These are phyloP conservation scores for Pythium biforme DNA, from an alignment of 352 stramenopile genomes.

Conservation along the genomic window DNA sequence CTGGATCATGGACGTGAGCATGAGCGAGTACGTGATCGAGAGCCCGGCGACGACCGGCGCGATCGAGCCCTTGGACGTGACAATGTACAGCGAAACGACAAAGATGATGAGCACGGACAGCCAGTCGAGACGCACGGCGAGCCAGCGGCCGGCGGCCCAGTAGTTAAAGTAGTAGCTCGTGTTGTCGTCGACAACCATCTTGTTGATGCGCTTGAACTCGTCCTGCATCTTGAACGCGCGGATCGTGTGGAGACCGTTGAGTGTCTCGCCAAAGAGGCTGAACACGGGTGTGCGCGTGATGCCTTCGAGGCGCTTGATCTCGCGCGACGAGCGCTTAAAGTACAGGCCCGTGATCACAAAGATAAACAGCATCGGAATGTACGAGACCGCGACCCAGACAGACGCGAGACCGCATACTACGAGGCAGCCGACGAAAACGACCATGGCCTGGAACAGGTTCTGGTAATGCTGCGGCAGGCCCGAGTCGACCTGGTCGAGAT, in stretches of 20 bases:
- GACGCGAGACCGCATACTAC: slow-evolving; percentile 41
- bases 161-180: slow-evolving; percentile 45
- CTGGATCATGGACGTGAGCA: slow-evolving; percentile 86
- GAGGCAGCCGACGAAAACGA: slow-evolving; percentile 32
- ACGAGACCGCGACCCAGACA: slow-evolving; percentile 41
- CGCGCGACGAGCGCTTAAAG: slow-evolving; percentile 74
- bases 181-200: slow-evolving; percentile 38
- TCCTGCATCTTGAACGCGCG: slow-evolving; percentile 59
- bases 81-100: slow-evolving; percentile 81
- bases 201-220: slow-evolving; percentile 33
- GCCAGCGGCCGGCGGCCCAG: slow-evolving; percentile 76
- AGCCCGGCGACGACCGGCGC: slow-evolving; percentile 73
- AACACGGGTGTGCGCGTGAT: slow-evolving; percentile 90
- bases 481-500: slow-evolving; percentile 59
- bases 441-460: slow-evolving; percentile 34
- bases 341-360: slow-evolving; percentile 65
- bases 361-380: slow-evolving; percentile 55
- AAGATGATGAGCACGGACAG: slow-evolving; percentile 85
- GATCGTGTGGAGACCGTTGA: slow-evolving; percentile 93
- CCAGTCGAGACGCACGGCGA: slow-evolving; percentile 90
- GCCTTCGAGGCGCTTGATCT: slow-evolving; percentile 94
- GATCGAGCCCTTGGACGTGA: slow-evolving; percentile 49
- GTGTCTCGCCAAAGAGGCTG: slow-evolving; percentile 88
- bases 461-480: slow-evolving; percentile 43
- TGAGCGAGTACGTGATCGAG: slow-evolving; percentile 87